Evolutionary conservation across 2,329 filamentous ascomycete species (phyloP).

Genomic region (Penicillium hordei): DNA sequence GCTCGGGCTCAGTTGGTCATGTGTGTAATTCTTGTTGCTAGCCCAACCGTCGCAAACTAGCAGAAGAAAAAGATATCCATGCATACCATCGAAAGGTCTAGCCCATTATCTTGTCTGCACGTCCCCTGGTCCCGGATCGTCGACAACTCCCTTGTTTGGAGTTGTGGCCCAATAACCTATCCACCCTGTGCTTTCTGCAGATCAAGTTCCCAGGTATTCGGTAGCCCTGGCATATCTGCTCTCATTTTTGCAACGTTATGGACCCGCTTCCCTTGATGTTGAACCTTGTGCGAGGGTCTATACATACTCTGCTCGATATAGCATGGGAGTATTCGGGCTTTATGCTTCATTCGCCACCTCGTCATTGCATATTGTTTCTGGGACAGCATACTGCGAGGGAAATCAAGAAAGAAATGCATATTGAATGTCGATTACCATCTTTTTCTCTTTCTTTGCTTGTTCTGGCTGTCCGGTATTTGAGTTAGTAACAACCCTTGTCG

Average conservation of each 20-base stretch:
- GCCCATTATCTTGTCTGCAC: not conserved
- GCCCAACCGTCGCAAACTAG: not conserved
- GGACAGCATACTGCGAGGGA: not conserved
- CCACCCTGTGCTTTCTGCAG: slow-evolving; percentile 18
- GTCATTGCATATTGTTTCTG: slow-evolving; percentile 5
- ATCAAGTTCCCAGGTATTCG: slow-evolving; percentile 22
- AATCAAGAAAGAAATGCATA: not conserved
- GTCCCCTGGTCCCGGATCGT: not conserved
- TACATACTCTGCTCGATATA: not conserved
- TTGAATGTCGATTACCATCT: not conserved
- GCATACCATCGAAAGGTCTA: slow-evolving; percentile 7
- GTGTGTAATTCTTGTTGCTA: slow-evolving; percentile 2
- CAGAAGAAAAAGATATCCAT: not conserved
- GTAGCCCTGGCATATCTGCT: slow-evolving; percentile 20
- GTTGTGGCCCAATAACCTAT: slow-evolving; percentile 19
- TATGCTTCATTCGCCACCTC: slow-evolving; percentile 10
- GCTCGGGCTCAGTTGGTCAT: not conserved
- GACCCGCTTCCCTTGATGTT: slow-evolving; percentile 10
- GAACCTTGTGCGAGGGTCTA: slow-evolving; percentile 5
- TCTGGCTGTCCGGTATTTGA: slow-evolving; percentile 3
- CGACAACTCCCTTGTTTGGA: slow-evolving; percentile 22
- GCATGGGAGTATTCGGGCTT: not conserved
- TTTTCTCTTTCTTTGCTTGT: not conserved
- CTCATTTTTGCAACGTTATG: slow-evolving; percentile 15
- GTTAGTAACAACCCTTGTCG: not conserved